A percentile compares a stretch with the other conserved stretches of the same genome.
These are phyloP conservation scores for Penicillium brasilianum DNA, from an alignment of 2,329 filamentous ascomycete genomes.

Conservation along the genomic window DNA sequence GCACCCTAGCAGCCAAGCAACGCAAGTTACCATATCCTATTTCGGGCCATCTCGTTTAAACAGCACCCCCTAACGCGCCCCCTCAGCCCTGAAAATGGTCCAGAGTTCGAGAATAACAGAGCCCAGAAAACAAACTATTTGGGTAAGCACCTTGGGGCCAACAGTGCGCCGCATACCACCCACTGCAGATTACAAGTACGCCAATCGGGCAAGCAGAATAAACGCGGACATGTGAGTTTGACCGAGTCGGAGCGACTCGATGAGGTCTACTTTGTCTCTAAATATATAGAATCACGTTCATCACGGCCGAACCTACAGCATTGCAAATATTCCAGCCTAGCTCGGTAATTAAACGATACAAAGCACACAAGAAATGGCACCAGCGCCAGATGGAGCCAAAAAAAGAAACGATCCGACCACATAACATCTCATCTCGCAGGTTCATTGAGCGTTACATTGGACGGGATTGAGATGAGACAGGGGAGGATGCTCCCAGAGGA, in stretches of 20 bases:
- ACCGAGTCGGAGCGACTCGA: neutral
- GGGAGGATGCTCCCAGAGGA: neutral
- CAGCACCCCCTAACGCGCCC: neutral
- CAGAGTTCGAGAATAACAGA: neutral
- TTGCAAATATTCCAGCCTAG: neutral
- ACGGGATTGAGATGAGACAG: constrained; percentile 13
- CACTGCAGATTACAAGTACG: constrained; percentile 19
- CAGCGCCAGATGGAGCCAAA: neutral
- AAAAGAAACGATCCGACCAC: constrained; percentile 1
- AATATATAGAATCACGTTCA: neutral
- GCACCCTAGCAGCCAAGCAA: neutral
- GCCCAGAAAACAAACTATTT: constrained; percentile 1
- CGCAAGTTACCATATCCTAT: constrained; percentile 5
- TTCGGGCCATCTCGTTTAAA: neutral
- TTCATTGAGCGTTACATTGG: constrained; percentile 17
- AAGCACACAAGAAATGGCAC: neutral
- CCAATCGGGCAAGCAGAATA: constrained; percentile 17
- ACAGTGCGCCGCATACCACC: constrained; percentile 16
- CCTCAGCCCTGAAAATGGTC: neutral
- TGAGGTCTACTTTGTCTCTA: neutral
- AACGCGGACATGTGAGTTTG: constrained; percentile 3
- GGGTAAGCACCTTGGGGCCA: constrained; percentile 24
- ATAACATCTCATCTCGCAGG: neutral
- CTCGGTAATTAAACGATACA: neutral
- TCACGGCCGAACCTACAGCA: neutral